Evolutionary conservation across 2,329 filamentous ascomycete species (phyloP).

Genomic region (Trichoderma gracile): DNA sequence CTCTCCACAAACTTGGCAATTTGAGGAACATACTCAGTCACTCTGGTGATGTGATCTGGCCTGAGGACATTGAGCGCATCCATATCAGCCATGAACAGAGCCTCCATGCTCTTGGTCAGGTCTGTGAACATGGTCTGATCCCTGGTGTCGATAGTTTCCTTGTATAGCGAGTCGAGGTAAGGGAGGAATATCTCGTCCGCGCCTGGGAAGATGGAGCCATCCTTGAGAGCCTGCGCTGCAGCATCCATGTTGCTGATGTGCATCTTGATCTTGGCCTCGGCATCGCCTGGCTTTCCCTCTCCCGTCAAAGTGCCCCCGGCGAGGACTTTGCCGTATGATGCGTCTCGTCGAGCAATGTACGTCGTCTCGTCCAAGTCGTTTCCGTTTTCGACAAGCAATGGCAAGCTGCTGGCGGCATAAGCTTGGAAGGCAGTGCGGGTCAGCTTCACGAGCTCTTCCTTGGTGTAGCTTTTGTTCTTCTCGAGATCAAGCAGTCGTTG

Average conservation of each 20-base stretch:
- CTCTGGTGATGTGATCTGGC: conserved; percentile 79
- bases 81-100: conserved; percentile 88
- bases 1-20: conserved; percentile 83
- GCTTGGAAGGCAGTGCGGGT: conserved; percentile 55
- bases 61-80: conserved; percentile 78
- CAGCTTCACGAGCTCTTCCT: conserved; percentile 49
- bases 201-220: conserved; percentile 54
- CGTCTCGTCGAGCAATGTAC: conserved; percentile 52
- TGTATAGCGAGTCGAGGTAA: conserved; percentile 73
- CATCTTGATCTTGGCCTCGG: conserved; percentile 88
- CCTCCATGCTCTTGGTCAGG: conserved; percentile 81
- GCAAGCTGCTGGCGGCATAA: conserved; percentile 58
- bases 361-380: conserved; percentile 50
- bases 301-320: conserved; percentile 57
- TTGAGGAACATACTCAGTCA: conserved; percentile 88
- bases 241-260: conserved; percentile 67
- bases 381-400: conserved; percentile 50
- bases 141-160: conserved; percentile 60
- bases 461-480: conserved; percentile 64
- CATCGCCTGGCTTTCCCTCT: conserved; percentile 66
- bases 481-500: conserved; percentile 78
- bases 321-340: conserved; percentile 56
- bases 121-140: conserved; percentile 79
- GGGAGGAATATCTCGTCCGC: conserved; percentile 72
- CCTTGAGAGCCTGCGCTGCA: conserved; percentile 51